A percentile compares a stretch with the other conserved stretches of the same genome.
These are phyloP conservation scores for Apodospora peruviana DNA, from an alignment of 495 filamentous ascomycete species.

Conservation along the genomic window DNA sequence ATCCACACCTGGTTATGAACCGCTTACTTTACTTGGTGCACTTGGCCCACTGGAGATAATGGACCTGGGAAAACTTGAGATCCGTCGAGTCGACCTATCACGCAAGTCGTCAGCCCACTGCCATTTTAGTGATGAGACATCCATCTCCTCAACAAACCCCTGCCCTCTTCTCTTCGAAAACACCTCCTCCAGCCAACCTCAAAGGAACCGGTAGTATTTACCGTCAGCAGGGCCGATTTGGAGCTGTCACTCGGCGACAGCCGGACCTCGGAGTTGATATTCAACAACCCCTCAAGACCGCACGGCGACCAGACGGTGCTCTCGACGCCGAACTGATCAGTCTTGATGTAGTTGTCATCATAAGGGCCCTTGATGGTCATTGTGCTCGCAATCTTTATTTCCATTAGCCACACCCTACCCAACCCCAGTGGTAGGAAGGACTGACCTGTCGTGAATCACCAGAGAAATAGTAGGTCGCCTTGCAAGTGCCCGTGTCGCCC, in stretches of 20 bases:
- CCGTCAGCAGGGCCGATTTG: constrained; percentile 19
- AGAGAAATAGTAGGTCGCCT: constrained; percentile 49
- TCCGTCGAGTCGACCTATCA: constrained; percentile 29
- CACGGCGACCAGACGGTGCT: constrained; percentile 41
- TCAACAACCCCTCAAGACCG: constrained; percentile 31
- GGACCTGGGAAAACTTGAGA: constrained; percentile 25
- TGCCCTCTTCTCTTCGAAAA: neutral
- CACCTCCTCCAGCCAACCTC: constrained; percentile 7
- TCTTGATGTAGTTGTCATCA: constrained; percentile 33
- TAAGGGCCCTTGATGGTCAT: constrained; percentile 30
- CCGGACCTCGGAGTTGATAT: constrained; percentile 40
- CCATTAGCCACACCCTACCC: neutral
- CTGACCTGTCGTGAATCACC: constrained; percentile 26
- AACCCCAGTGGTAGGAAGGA: neutral
- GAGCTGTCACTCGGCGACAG: constrained; percentile 16
- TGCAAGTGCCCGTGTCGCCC: constrained; percentile 40
- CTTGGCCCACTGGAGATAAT: constrained; percentile 27
- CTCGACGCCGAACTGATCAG: constrained; percentile 30
- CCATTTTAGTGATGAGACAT: no score
- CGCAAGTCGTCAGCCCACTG: no score
- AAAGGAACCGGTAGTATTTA: constrained; percentile 15
- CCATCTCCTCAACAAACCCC: no score
- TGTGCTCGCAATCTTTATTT: constrained; percentile 23
- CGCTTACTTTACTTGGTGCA: constrained; percentile 22
- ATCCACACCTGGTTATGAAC: no score